A percentile compares a stretch with the other conserved stretches of the same genome.
These are phyloP conservation scores for Fusarium sp. DNA, from an alignment of 2,329 filamentous ascomycete species.

Conservation along the genomic window DNA sequence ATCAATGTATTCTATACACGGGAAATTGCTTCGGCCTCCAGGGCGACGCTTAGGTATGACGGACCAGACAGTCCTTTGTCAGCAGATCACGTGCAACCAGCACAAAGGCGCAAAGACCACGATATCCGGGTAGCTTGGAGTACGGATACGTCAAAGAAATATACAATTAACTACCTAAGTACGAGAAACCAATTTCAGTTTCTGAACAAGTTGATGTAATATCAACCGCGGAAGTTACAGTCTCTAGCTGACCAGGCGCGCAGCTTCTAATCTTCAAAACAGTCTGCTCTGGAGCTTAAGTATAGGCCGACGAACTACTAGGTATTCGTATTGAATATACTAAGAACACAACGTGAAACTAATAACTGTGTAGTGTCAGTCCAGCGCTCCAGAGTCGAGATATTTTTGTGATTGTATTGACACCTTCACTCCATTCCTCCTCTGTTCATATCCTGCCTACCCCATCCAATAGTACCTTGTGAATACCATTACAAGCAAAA, in stretches of 20 bases:
- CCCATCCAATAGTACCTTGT: neutral
- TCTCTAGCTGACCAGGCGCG: neutral
- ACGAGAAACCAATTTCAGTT: neutral
- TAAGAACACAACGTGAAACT: neutral
- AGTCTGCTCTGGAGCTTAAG: neutral
- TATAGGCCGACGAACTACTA: neutral
- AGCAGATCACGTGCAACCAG: slow-evolving; percentile 27
- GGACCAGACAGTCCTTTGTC: slow-evolving; percentile 20
- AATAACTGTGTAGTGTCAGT: neutral
- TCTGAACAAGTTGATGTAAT: neutral
- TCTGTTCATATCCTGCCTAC: neutral
- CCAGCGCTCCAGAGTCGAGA: neutral
- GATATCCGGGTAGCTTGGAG: neutral
- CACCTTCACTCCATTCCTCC: neutral
- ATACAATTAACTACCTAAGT: neutral
- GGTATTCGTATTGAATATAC: neutral
- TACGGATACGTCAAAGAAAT: neutral
- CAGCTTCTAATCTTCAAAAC: neutral
- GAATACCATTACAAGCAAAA: neutral
- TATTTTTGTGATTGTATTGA: neutral
- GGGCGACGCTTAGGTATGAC: neutral
- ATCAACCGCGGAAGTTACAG: neutral
- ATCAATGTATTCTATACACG: slow-evolving; percentile 38
- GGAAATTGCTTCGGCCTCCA: slow-evolving; percentile 30
- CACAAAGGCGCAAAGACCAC: neutral